These are phyloP conservation scores for Torulaspora delbrueckii DNA, from an alignment of 805 yeast genomes.

Conservation along the genomic window DNA sequence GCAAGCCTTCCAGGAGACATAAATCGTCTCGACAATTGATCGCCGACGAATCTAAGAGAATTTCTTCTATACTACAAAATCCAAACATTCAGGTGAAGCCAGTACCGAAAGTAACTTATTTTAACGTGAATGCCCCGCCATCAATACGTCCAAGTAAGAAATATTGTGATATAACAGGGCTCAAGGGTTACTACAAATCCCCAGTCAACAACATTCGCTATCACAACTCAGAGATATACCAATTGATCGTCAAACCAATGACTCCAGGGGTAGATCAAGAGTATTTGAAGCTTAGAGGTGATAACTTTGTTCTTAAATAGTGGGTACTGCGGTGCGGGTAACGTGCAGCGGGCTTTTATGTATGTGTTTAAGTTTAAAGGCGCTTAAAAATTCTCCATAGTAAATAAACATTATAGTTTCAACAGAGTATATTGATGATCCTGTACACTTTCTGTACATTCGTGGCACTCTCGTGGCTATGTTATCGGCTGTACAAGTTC, in stretches of 20 bases:
- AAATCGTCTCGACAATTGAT: slow-evolving; percentile 70
- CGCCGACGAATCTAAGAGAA: slow-evolving; percentile 72
- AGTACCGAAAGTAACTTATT: slow-evolving; percentile 58
- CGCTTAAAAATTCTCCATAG: not conserved
- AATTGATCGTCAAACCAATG: slow-evolving; percentile 64
- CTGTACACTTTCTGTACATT: slow-evolving; percentile 10
- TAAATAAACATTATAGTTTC: not conserved
- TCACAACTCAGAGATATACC: slow-evolving; percentile 78
- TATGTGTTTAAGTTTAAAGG: not conserved
- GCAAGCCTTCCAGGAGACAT: slow-evolving; percentile 54
- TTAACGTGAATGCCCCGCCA: slow-evolving; percentile 79
- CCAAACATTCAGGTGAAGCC: slow-evolving; percentile 21
- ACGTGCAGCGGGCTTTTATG: not conserved
- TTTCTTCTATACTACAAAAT: slow-evolving; percentile 31
- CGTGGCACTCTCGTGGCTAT: slow-evolving; percentile 26
- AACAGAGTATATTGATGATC: not conserved
- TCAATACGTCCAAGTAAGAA: slow-evolving; percentile 72
- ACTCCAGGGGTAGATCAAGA: slow-evolving; percentile 93
- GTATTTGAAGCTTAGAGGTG: slow-evolving; percentile 79
- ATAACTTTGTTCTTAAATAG: slow-evolving; percentile 73
- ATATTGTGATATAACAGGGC: slow-evolving; percentile 92
- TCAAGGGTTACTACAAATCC: slow-evolving; percentile 68
- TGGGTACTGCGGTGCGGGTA: slow-evolving; percentile 4
- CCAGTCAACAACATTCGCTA: slow-evolving; percentile 73
- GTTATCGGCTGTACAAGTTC: slow-evolving; percentile 27